These are phyloP conservation scores for Microcyclospora pomicola DNA, from an alignment of 2,329 filamentous ascomycete genomes.

Conservation along the genomic window DNA sequence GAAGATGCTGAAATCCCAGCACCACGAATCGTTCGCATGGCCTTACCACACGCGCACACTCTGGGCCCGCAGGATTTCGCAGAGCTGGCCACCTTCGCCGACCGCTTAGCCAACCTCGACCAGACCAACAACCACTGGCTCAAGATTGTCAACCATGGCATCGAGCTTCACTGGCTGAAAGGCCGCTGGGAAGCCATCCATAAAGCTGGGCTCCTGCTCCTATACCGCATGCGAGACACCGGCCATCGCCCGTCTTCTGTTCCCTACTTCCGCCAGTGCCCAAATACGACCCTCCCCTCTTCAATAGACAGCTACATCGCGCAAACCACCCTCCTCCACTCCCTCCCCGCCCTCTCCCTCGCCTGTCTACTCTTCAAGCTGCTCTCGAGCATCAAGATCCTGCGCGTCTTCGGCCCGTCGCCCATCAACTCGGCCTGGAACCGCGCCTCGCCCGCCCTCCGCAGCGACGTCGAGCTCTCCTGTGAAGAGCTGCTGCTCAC, in stretches of 20 bases:
- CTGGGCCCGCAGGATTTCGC: too few species aligned
- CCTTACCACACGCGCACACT: background rate
- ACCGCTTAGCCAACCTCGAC: slow-evolving; percentile 11
- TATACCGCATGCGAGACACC: slow-evolving; percentile 20
- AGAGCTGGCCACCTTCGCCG: slow-evolving; percentile 9
- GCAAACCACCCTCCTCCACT: slow-evolving; percentile 12
- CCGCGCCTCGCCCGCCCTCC: background rate
- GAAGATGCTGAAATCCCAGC: background rate
- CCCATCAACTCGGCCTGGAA: too few species aligned
- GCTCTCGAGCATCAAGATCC: slow-evolving; percentile 16
- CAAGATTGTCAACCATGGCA: slow-evolving; percentile 13
- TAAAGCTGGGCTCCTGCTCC: slow-evolving; percentile 18
- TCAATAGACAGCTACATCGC: slow-evolving; percentile 1
- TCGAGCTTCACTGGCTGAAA: slow-evolving; percentile 19
- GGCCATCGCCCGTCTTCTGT: background rate
- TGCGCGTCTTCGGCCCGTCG: slow-evolving; percentile 15
- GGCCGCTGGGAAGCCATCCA: slow-evolving; percentile 20
- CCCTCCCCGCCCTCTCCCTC: slow-evolving; percentile 18
- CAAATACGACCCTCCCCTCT: background rate
- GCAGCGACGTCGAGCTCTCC: slow-evolving; percentile 21
- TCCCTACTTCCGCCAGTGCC: background rate
- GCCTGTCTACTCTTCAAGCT: slow-evolving; percentile 22
- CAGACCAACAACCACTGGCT: slow-evolving; percentile 17
- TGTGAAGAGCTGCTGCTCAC: slow-evolving; percentile 21
- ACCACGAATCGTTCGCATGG: slow-evolving; percentile 1